Evolutionary conservation across 2,329 filamentous ascomycete genomes (phyloP), one percentile per base, ranked within the genome.

Genomic region (Plenodomus lindquistii): DNA sequence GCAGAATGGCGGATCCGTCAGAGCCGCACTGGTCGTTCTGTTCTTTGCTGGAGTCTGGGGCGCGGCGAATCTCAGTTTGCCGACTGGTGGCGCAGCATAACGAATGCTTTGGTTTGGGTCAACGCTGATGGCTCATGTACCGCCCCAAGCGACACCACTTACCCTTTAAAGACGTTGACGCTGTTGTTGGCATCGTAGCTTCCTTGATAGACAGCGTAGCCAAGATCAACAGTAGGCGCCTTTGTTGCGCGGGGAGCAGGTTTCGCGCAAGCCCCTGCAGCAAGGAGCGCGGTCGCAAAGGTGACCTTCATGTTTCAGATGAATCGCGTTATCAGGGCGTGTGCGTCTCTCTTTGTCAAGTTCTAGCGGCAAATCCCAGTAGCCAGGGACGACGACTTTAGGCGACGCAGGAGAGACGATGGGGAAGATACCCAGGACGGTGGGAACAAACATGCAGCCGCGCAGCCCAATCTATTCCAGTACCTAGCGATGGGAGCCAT

Each of bases 11-110:
- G 65, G 63, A 47, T 82, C 80, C 13, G 76, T 72, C 0, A 76
- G 72, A 15, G 75, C 72, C 43, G 61, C 75, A 37, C 46, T 72
- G 58, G 15, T 75, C 71, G 46, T 72, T 61, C 64, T 77, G 72
- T 71, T 65, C 2, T 63, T 66, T 2, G 43, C 48, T 17, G 80
- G 80, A 27, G 75, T 69, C 15, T 72, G 65, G 0, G 81, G 81
- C 16, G 79, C 76, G 20, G 76, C 70, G 72, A 79, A 84, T 44
- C 81, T 74, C 27, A 81, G 67, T 34, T 80, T 69, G 2, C 75
- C 78, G 0, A 78, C 46, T 4, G 81, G 81, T n/a, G 80, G 70
- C 13, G 75, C 72, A 10, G 81, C 81, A 60, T 77, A 84, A 37
- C 80, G 78, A 40, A 70, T 60, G 19, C 67, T 70, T 19, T 10